Base-by-base conservation (phyloP, 2,329 filamentous ascomycete species). In the Hypoxylon sp. region DNA sequence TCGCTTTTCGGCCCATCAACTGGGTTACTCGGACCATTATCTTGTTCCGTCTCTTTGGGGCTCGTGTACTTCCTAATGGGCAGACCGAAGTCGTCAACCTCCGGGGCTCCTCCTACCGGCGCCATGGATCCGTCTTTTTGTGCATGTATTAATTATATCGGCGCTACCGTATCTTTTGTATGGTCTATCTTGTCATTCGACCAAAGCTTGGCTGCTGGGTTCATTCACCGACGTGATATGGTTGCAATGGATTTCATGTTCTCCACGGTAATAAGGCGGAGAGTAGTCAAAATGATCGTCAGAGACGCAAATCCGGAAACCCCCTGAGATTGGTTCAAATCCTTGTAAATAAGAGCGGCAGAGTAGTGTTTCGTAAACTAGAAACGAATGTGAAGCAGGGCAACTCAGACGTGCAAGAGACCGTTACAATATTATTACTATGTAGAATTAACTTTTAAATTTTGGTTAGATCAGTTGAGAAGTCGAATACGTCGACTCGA, bases 61-160 rank as follows among this genome's bases (percentile, higher is more conserved):
- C 76, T 79, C 73, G 78, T 73, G 74, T 78, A 84, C 73, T 83
- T 86, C 76, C 83, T 84, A 68, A 91, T 85, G 17, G 90, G 90
- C 69, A 93, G 80, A 55, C 91, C 91, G 77, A 93, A 93, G 71
- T 93, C 91, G 77, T 93, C 91, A 65, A 89, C 80, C 74, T 90
- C 87, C 53, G 75, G 77, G 63, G 72, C 75, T 67, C 69, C 72
- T 73, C 70, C 73, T 73, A 70, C 75, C 67, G 75, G 72, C 68
- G 76, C 73, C 75, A 77, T 79, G 70, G 70, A 63, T 66, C 64
- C 68, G 63, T 66, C 62, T 62, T 74, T 70, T 66, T 70, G 70
- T 71, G 73, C 73, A 78, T 78, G 72, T 73, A 75, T 77, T 74
- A 66, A 75, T 77, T 74, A 66, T 43, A 67, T 72, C 63, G 63